phyloP scores from a whole-genome alignment of 2,329 filamentous ascomycete genomes.

The Gremmenia infestans region DNA sequence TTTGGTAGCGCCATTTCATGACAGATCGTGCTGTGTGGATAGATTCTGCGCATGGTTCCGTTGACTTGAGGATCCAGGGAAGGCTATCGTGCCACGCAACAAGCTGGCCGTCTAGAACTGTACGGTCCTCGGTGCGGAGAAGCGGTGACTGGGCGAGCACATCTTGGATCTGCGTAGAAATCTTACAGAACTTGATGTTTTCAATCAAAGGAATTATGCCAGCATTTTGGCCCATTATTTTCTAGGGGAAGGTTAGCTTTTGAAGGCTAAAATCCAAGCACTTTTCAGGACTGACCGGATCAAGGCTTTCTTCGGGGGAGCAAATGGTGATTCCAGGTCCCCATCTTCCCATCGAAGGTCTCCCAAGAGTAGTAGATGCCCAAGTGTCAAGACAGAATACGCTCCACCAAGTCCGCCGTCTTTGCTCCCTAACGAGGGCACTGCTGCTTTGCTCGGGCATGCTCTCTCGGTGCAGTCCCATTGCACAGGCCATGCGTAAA shows the following conservation, averaged over 20 bases:
- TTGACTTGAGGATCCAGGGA: conserved; percentile 59
- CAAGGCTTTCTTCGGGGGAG: conserved; percentile 44
- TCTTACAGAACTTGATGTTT: conserved; percentile 75
- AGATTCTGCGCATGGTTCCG: conserved; percentile 64
- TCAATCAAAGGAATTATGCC: conserved; percentile 68
- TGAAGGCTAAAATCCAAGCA: background rate
- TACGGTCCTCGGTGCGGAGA: conserved; percentile 61
- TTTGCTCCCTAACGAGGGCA: conserved; percentile 49
- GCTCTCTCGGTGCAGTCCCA: conserved; percentile 65
- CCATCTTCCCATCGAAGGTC: conserved; percentile 64
- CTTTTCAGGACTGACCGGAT: conserved; percentile 21
- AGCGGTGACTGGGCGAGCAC: conserved; percentile 65
- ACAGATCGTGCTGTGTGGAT: conserved; percentile 66
- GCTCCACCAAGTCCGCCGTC: conserved; percentile 69
- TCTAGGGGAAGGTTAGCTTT: conserved; percentile 18
- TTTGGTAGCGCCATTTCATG: conserved; percentile 80
- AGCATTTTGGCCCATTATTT: conserved; percentile 53
- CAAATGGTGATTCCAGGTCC: conserved; percentile 63
- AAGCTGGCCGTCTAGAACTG: conserved; percentile 61
- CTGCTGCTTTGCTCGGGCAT: conserved; percentile 28
- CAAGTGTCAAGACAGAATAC: conserved; percentile 70
- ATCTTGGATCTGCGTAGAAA: conserved; percentile 73
- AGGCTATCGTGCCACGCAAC: conserved; percentile 68
- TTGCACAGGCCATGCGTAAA: conserved; percentile 67
- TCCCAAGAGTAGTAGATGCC: conserved; percentile 65